Evolutionary conservation across 495 filamentous ascomycete genomes (phyloP).

Genomic region (Elasticomyces elasticus): DNA sequence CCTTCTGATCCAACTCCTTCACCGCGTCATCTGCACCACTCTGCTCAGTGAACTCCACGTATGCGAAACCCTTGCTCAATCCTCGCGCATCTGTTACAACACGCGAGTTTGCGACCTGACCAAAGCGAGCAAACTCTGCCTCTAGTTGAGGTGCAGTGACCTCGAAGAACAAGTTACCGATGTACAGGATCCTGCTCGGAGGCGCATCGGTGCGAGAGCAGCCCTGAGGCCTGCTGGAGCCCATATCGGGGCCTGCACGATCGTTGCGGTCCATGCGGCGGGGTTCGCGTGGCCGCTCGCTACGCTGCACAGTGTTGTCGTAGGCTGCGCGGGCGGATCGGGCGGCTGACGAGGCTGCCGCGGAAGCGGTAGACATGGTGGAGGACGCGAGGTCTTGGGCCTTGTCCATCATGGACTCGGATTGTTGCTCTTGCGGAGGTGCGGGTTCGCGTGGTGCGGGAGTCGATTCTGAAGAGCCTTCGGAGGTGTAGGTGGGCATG

Average conservation of each 20-base stretch:
- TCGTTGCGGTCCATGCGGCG: background rate
- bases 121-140: slow-evolving; percentile 29
- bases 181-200: slow-evolving; percentile 44
- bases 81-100: slow-evolving; percentile 63
- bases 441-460: background rate
- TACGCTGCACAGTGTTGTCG: background rate
- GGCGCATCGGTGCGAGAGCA: background rate
- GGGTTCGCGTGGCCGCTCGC: background rate
- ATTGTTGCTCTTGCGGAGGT: background rate
- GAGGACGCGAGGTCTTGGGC: slow-evolving; percentile 4
- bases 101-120: slow-evolving; percentile 36
- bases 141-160: slow-evolving; percentile 36
- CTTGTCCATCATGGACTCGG: background rate
- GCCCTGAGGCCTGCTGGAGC: background rate
- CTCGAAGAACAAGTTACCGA: slow-evolving; percentile 85
- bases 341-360: slow-evolving; percentile 3
- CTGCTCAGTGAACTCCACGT: slow-evolving; percentile 54
- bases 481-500: slow-evolving; percentile 4
- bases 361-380: slow-evolving; percentile 1
- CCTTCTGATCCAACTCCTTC: slow-evolving; percentile 51
- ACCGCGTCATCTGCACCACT: slow-evolving; percentile 53
- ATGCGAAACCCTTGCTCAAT: slow-evolving; percentile 86
- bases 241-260: background rate
- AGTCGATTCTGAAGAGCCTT: background rate
- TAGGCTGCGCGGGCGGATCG: slow-evolving; percentile 3